Evolutionary conservation across 2,329 filamentous ascomycete genomes (phyloP).

Genomic region (Paecilomyces variotii): DNA sequence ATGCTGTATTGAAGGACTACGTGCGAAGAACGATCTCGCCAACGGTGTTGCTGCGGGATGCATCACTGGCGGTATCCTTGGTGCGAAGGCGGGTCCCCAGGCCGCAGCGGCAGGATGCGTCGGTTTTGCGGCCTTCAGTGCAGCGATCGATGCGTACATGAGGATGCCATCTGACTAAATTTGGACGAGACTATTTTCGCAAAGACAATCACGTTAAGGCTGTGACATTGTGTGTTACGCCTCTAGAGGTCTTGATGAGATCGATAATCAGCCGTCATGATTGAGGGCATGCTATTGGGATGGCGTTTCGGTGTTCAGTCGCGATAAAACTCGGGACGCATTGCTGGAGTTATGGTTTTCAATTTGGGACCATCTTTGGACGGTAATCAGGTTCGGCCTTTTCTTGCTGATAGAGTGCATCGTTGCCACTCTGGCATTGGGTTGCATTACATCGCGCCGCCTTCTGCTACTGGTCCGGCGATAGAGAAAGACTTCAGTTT

Average conservation of each 20-base stretch:
- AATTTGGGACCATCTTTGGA: background rate
- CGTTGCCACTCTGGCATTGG: no score
- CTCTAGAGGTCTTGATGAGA: background rate
- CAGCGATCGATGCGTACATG: conserved; percentile 90
- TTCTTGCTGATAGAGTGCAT: background rate
- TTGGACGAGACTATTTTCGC: background rate
- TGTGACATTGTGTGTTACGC: background rate
- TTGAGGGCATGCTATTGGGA: background rate
- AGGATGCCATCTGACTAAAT: conserved; percentile 48
- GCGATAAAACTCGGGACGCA: conserved; percentile 13
- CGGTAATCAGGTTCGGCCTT: background rate
- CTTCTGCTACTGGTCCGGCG: background rate
- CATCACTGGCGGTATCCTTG: conserved; percentile 81
- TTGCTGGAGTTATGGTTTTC: conserved; percentile 15
- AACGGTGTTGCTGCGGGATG: conserved; percentile 87
- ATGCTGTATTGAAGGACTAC: conserved; percentile 82
- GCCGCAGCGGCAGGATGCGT: conserved; percentile 80
- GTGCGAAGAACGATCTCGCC: conserved; percentile 86
- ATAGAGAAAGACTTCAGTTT: background rate
- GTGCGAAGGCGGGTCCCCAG: conserved; percentile 79
- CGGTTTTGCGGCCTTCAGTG: conserved; percentile 87
- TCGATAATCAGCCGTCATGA: background rate
- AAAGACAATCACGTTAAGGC: background rate
- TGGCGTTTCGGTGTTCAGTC: background rate
- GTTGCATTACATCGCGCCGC: background rate